These are phyloP conservation scores for Stemphylium vesicarium DNA, from an alignment of 2,329 filamentous ascomycete genomes.

Conservation along the genomic window DNA sequence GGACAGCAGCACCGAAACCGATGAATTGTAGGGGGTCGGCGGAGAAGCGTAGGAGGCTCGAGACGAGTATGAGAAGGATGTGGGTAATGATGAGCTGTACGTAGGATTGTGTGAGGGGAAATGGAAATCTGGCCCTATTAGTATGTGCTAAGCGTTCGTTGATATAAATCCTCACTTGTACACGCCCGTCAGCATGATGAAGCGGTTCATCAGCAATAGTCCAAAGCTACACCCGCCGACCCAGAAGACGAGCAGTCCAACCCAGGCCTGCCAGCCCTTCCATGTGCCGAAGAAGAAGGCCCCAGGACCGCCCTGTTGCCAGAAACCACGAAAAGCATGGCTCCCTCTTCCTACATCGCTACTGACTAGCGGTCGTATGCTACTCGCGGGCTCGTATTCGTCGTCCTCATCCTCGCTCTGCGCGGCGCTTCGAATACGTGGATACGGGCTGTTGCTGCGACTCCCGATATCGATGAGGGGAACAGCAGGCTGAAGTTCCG, in stretches of 20 bases:
- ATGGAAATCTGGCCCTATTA: constrained; percentile 55
- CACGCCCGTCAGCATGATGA: constrained; percentile 58
- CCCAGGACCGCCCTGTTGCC: constrained; percentile 55
- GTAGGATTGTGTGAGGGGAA: constrained; percentile 59
- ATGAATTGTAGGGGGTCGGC: constrained; percentile 51
- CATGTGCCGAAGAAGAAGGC: constrained; percentile 57
- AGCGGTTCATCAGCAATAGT: constrained; percentile 58
- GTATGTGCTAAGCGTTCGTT: constrained; percentile 1
- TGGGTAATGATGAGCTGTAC: constrained; percentile 60
- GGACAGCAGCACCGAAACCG: constrained; percentile 53
- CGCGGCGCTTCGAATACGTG: constrained; percentile 50
- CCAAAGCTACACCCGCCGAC: constrained; percentile 56
- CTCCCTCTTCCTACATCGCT: constrained; percentile 38
- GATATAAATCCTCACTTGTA: constrained; percentile 44
- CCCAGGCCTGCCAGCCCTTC: constrained; percentile 57
- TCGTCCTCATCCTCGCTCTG: constrained; percentile 59
- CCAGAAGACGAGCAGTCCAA: constrained; percentile 57
- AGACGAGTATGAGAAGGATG: constrained; percentile 54
- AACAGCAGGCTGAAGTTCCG: constrained; percentile 49
- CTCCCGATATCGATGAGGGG: constrained; percentile 54
- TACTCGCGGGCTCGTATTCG: constrained; percentile 45
- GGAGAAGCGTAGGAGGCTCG: constrained; percentile 57
- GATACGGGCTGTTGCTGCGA: constrained; percentile 54
- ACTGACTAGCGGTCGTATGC: constrained; percentile 48
- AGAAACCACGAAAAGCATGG: constrained; percentile 24